Evolutionary conservation across 352 stramenopile species (phyloP).

Genomic region (Peronospora tabacina): DNA sequence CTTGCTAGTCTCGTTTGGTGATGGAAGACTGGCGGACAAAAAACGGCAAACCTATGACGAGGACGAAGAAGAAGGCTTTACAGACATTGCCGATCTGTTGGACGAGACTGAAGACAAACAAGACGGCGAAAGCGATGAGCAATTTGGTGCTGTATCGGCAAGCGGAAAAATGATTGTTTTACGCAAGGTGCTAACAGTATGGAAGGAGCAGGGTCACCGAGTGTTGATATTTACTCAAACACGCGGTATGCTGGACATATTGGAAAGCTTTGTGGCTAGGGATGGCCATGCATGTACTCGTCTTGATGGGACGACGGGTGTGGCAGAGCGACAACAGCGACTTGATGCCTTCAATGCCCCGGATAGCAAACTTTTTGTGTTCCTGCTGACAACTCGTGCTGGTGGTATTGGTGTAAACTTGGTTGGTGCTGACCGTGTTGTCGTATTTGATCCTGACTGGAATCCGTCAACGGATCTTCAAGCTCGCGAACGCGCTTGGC

Average conservation of each 20-base stretch:
- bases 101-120: constrained; percentile 20
- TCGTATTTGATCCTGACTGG: constrained; percentile 99
- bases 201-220: constrained; percentile 92
- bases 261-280: constrained; percentile 88
- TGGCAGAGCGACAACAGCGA: constrained; percentile 89
- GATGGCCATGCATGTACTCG: constrained; percentile 88
- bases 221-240: constrained; percentile 98
- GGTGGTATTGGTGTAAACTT: constrained; percentile 96
- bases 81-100: constrained; percentile 10
- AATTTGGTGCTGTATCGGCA: constrained; percentile 46
- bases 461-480: constrained; percentile 96
- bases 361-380: constrained; percentile 70
- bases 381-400: constrained; percentile 80
- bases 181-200: constrained; percentile 91
- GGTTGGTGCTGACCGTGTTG: constrained; percentile 91
- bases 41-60: constrained; percentile 24
- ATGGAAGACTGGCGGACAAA: constrained; percentile 26
- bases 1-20: constrained; percentile 73
- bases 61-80: constrained; percentile 15
- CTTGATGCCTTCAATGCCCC: constrained; percentile 95
- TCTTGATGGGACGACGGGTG: constrained; percentile 95
- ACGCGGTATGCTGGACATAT: constrained; percentile 95
- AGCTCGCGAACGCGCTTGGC: constrained; percentile 95
- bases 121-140: constrained; percentile 15
- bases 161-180: constrained; percentile 97